Evolutionary conservation across 2,329 filamentous ascomycete genomes (phyloP), one percentile per base, ranked within the genome.

Genomic region (Cryphonectria nitschkei): DNA sequence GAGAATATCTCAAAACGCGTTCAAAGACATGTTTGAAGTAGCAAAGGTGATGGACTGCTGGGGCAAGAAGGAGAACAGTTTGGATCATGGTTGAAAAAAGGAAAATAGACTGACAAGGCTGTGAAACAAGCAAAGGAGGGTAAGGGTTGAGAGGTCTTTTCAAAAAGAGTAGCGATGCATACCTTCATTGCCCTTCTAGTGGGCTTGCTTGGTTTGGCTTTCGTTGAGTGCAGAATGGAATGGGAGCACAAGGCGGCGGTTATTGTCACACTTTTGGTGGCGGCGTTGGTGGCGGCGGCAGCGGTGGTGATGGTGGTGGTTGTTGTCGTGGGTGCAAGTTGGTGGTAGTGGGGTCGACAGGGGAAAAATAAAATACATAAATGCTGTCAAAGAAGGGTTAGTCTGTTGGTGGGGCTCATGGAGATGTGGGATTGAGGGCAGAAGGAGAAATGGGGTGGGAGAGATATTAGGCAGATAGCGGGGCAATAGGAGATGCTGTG

Each of bases 401-500:
- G 34, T 9, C 22, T 34, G 56, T 9, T 61, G 19, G 56, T 60
- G 50, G 50, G 9, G 11, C n/a, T 52, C 14, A 22, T 34, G 26
- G 56, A 60, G 56, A 14, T 16, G 9, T 34, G 29, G 29, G 29
- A 11, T 29, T 11, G 26, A 58, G 11, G 54, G 14, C 11, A 52
- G 8, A 2, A 13, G 11, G 29, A 32, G 54, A 58, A 19, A 34
- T n/a, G 5, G 16, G 54, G 54, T 32, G 26, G 58, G 58, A 39
- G 58, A 34, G 16, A 19, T n/a, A 26, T 26, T 26, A 39, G 32
- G 19, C 14, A 26, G 32, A 39, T 22, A 22, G 58, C 16, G 58
- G 58, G 58, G 58, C 58, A 39, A 34, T 26, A 39, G 9, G 58
- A 58, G 54, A 29, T 61, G 32, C 58, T 39, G 26, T 61, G 58